Conservation (phyloP, 2,329 filamentous ascomycete species). For the Arthrobotrys musiformis region DNA sequence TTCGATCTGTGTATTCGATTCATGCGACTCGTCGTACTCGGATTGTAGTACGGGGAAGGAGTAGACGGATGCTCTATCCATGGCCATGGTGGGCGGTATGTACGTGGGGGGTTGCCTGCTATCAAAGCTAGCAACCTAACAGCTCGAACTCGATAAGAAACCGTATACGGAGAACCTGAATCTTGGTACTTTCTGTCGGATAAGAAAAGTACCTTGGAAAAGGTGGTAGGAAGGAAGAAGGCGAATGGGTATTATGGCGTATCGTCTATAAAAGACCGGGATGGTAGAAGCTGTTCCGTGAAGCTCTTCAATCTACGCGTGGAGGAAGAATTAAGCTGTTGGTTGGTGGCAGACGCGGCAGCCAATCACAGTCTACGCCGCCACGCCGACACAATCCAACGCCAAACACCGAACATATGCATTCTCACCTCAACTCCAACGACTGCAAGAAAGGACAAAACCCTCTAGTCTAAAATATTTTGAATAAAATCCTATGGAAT, state of each 20-base stretch:
- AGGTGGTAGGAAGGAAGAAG: neutral
- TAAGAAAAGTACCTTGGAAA: neutral
- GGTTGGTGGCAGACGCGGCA: constrained; percentile 34
- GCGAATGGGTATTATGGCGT: neutral
- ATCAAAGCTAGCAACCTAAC: neutral
- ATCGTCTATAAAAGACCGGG: neutral
- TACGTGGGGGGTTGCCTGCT: neutral
- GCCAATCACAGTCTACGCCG: constrained; percentile 36
- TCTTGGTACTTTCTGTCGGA: no score
- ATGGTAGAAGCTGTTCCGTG: neutral
- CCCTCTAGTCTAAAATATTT: neutral
- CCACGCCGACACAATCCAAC: constrained; percentile 12
- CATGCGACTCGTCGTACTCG: constrained; percentile 73
- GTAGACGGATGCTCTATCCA: constrained; percentile 91
- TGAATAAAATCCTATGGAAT: neutral
- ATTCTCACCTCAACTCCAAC: neutral
- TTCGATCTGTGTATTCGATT: constrained; percentile 78
- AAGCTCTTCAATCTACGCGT: constrained; percentile 43
- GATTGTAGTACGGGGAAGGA: constrained; percentile 78
- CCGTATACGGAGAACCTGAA: neutral
- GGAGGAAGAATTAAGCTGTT: constrained; percentile 13
- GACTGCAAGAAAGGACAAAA: neutral
- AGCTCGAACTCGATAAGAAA: neutral
- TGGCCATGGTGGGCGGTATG: constrained; percentile 62
- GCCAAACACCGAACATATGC: neutral